Evolutionary conservation across 2,329 filamentous ascomycete genomes (phyloP).

Genomic region (Aspergillus neotritici): DNA sequence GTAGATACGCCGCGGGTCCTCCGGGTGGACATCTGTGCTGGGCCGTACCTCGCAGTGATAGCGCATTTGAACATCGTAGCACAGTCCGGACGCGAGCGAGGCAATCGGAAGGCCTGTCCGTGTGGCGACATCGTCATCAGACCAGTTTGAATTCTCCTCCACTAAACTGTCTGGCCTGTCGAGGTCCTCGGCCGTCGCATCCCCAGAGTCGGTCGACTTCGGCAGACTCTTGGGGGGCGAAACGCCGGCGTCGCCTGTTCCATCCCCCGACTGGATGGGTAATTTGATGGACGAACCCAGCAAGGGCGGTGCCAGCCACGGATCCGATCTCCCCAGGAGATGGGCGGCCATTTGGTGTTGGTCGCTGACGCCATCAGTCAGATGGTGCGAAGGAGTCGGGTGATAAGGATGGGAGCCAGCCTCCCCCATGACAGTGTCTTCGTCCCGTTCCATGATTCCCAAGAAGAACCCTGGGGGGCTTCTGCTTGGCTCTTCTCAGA

Average conservation of each 20-base stretch:
- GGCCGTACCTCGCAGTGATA: conserved; percentile 80
- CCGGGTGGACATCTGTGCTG: conserved; percentile 71
- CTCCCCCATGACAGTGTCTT: conserved; percentile 38
- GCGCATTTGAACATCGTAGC: conserved; percentile 93
- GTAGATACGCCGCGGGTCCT: conserved; percentile 87
- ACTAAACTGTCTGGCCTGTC: conserved; percentile 30
- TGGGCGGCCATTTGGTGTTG: conserved; percentile 13
- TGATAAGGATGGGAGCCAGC: conserved; percentile 16
- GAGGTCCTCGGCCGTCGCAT: conserved; percentile 14
- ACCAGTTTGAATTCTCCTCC: conserved; percentile 39
- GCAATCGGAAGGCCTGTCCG: conserved; percentile 42
- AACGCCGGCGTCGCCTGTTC: conserved; percentile 7
- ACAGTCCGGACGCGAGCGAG: conserved; percentile 66
- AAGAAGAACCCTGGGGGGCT: conserved; percentile 2
- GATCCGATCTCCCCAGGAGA: conserved; percentile 17
- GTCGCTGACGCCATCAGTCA: conserved; percentile 12
- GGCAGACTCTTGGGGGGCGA: conserved; percentile 18
- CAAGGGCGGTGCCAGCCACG: conserved; percentile 19
- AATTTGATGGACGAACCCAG: conserved; percentile 16
- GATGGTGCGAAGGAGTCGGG: conserved; percentile 13
- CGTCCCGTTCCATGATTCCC: conserved; percentile 30
- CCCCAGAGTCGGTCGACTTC: conserved; percentile 24
- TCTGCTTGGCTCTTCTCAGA: conserved; percentile 7
- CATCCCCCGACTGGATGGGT: conserved; percentile 7
- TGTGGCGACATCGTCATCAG: conserved; percentile 29